Conservation (phyloP, 2,329 filamentous ascomycete species). For the Paecilomyces formosus region DNA sequence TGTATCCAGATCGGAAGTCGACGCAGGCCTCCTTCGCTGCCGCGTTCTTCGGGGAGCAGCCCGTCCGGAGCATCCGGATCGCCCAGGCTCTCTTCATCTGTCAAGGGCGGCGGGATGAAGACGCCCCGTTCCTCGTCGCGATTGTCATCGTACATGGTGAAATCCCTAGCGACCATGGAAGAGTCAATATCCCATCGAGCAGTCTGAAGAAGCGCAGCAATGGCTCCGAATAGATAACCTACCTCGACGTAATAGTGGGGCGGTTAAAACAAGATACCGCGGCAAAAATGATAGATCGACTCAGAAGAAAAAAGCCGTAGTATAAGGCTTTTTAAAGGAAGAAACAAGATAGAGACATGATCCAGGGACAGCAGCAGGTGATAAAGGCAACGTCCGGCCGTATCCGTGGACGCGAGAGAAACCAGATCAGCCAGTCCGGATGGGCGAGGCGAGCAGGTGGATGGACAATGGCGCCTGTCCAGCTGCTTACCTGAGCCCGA, state of each 20-base stretch:
- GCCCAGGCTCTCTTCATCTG: conserved; percentile 3
- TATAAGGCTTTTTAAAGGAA: not conserved
- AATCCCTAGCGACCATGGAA: not conserved
- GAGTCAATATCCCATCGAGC: not conserved
- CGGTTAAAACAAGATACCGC: not conserved
- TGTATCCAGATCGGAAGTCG: conserved; percentile 41
- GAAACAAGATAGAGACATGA: not conserved
- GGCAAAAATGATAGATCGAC: not conserved
- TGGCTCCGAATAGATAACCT: not conserved
- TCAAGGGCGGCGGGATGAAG: conserved; percentile 5
- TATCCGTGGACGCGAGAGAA: not conserved
- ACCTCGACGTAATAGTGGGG: not conserved
- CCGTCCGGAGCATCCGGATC: conserved; percentile 5
- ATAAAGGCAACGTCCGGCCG: not conserved
- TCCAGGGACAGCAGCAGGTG: not conserved
- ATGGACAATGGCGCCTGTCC: too few species aligned
- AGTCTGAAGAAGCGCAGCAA: not conserved
- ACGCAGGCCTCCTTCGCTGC: conserved; percentile 1
- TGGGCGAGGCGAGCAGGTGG: not conserved
- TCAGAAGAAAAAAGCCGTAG: not conserved
- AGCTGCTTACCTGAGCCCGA: not conserved
- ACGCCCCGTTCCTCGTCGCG: conserved; percentile 5
- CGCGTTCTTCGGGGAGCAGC: not conserved
- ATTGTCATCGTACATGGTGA: conserved; percentile 5
- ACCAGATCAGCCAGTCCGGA: not conserved